Evolutionary conservation across 2,329 filamentous ascomycete genomes (phyloP).

Genomic region (Drechslerella dactyloides): DNA sequence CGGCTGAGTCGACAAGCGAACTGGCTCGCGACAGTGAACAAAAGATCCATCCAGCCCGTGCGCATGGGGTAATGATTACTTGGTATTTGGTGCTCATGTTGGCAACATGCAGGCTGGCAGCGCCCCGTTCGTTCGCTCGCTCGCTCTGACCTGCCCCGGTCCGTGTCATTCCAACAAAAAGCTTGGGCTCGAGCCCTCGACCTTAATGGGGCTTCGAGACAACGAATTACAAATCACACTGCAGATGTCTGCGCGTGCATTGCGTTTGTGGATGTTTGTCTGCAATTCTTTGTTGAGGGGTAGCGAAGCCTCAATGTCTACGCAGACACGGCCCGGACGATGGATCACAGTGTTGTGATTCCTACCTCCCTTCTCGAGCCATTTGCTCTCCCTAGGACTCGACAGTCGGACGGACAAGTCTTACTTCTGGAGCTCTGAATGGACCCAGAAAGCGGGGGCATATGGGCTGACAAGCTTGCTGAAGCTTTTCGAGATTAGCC

Average conservation of each 20-base stretch:
- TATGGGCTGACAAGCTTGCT: neutral
- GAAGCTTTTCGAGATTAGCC: slow-evolving; percentile 8
- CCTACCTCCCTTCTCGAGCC: too few relatives aligned
- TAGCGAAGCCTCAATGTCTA: too few relatives aligned
- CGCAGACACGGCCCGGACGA: neutral
- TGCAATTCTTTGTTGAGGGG: neutral
- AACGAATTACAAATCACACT: neutral
- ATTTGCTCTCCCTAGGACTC: too few relatives aligned
- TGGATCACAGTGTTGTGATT: too few relatives aligned
- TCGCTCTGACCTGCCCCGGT: neutral
- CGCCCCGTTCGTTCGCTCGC: too few relatives aligned
- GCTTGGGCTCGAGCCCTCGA: neutral
- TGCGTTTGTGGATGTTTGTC: neutral
- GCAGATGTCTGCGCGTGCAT: neutral
- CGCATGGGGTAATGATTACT: too few relatives aligned
- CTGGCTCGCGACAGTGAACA: neutral
- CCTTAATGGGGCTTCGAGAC: neutral
- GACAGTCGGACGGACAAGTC: too few relatives aligned
- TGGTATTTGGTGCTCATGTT: too few relatives aligned
- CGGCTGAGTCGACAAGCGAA: neutral
- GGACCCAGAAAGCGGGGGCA: neutral
- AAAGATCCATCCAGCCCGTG: neutral
- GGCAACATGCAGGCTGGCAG: too few relatives aligned
- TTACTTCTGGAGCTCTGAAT: too few relatives aligned
- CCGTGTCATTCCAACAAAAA: neutral